Evolutionary conservation across 164 flowering plant species (phyloP), one percentile per base, ranked within the genome.

Genomic region (Liriodendron chinense): DNA sequence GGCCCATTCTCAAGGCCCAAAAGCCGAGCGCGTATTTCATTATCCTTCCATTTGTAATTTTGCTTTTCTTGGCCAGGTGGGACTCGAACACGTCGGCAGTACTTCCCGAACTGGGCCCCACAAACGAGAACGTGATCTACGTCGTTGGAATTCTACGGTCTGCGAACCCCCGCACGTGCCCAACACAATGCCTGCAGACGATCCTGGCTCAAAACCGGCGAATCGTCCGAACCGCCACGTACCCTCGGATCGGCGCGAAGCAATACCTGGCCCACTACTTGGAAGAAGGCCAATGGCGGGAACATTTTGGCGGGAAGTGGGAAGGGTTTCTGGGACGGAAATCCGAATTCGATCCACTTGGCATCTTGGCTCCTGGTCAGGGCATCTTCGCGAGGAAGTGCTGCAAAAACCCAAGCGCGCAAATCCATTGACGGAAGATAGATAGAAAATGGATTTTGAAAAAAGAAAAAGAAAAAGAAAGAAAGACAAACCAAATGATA

Each of bases 291-390:
- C 87, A 88, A 7, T 94, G 98, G 98, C 68, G 68, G 79, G 79
- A 82, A 71, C 98, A 94, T 79, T 94, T 88, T 82, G 98, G 98
- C 65, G 80, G 84, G 75, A 82, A 65, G 61, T 94, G 98, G 98
- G 83, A 86, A 53, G 75, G 72, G 47, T 89, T 92, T 72, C 74
- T 73, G 77, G 87, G 81, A 78, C 88, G 91, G 77, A 94, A 94
- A 81, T 71, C 85, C 20, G 75, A 81, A 48, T 94, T 86, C 73
- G 98, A 94, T 80, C 98, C 98, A 3, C 79, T 90, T 69, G 87
- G 90, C 66, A 86, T 94, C 24, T 85, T 94, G 78, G 89, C 91
- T 22, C 98, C 98, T 1, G 98, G 97, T 26, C 98, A 94, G 76
- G 82, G 89, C 69, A 90, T 94, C 79, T 94, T 83, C 87, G 79